Evolutionary conservation across 345 rosid species (phyloP), one percentile per base, ranked within the genome.

Genomic region (Erysimum cheiranthoides): DNA sequence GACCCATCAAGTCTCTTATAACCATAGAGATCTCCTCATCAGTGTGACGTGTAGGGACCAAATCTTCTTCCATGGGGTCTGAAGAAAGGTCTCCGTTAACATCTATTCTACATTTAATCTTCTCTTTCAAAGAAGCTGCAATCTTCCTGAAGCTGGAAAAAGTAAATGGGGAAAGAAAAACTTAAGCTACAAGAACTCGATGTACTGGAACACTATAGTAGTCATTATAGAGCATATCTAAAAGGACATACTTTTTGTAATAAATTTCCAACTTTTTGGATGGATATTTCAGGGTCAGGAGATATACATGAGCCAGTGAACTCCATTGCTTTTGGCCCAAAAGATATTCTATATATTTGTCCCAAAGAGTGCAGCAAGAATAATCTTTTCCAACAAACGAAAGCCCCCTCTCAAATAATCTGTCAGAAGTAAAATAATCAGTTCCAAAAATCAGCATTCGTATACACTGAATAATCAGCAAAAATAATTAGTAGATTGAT

Each of bases 381-480:
- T 86, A 93, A 81, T 93, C 96, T 74, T 91, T 93, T 78, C 96
- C 97, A 68, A 91, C 89, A 85, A 88, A 84, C 8, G 93, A 88
- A 66, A 93, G 51, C 12, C 82, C 93, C 77, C 96, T 87, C 75
- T 76, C 85, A 83, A 90, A 93, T 77, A 91, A 81, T 79, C 97
- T 93, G 89, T 47, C 56, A 75, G 38, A 75, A 18, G 6, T 10
- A 35, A 38, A 4, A 1, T 14, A 46, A 47, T 30, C 42, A 45
- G 67, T 46, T 46, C 32, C 42, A 43, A 43, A 42, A 32, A 25
- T 31, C 18, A 64, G 36, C 58, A n/a, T n/a, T n/a, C n/a, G n/a
- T n/a, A n/a, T n/a, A n/a, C n/a, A n/a, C n/a, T n/a, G n/a, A n/a
- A n/a, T n/a, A n/a, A n/a, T n/a, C n/a, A n/a, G n/a, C n/a, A n/a